phyloP scores from a whole-genome alignment of 148 eudicot genomes.

The Pouteria glomerata region DNA sequence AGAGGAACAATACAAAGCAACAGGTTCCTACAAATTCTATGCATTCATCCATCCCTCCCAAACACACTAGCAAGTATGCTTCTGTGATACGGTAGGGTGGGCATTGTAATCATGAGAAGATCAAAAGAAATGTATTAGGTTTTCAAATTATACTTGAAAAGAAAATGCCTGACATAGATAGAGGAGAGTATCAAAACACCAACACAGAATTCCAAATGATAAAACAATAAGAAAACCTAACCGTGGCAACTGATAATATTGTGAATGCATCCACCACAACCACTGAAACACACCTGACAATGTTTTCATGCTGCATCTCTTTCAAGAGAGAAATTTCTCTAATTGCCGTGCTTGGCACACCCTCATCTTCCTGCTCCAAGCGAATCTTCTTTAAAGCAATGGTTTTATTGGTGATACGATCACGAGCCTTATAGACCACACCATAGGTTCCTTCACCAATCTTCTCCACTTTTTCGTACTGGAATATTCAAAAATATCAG shows the following conservation, averaged over 20 bases:
- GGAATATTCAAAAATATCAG: slow-evolving; percentile 5
- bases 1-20: background rate
- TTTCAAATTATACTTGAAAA: no score
- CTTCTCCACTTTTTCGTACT: slow-evolving; percentile 97
- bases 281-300: slow-evolving; percentile 65
- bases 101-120: no score
- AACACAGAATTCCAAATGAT: no score
- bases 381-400: slow-evolving; percentile 89
- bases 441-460: slow-evolving; percentile 97
- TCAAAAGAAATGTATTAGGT: no score
- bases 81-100: no score
- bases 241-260: no score
- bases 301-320: slow-evolving; percentile 92
- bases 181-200: no score
- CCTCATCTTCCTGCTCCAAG: slow-evolving; percentile 95
- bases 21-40: background rate
- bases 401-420: slow-evolving; percentile 67
- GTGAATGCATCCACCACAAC: no score
- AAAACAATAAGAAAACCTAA: no score
- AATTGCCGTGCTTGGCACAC: slow-evolving; percentile 95
- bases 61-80: background rate
- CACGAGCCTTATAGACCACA: slow-evolving; percentile 88
- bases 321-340: slow-evolving; percentile 90
- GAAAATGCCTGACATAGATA: no score
- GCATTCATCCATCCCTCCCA: background rate